Base-by-base conservation (phyloP, 805 yeast species). In the Sugiyamaella floridensis region DNA sequence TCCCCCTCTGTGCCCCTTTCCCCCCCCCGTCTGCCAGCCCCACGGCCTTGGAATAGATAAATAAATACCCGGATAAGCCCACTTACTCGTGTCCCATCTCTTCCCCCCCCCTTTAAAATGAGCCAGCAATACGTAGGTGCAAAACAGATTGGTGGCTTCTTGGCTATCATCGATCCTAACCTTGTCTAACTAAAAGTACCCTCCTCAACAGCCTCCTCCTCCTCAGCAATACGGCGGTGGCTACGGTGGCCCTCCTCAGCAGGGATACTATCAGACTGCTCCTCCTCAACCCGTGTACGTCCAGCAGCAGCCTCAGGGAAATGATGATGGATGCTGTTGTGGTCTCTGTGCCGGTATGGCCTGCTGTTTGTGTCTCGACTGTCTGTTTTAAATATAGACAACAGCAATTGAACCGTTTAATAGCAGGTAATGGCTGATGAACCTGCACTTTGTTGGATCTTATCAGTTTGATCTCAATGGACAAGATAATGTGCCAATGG, bases 281-380 rank as follows among this genome's bases (percentile, higher is more conserved):
- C 64, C 62, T 48, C 64, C 61, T 37, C 64, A 63, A 56, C 63
- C 63, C 20, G 50, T 58, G 20, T 63, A 63, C 55, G 53, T 62
- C 51, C 65, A 62, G 53, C 65, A 62, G 52, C 61, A 55, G 46
- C 63, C 60, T 26, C 51, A 46, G 40, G 48, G 55, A 47, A 62
- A 58, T 48, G 58, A 60, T 52, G 60, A 48, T 46, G 63, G 60
- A 40, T 62, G 67, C 53, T 66, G 69, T 59, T 65, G 69, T 44
- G 70, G 71, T 12, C 53, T 62, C n/a, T 66, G 70, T 40, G 70
- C 69, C 32, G 69, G 67, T 44, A 51, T 66, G 43, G 57, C 68
- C 32, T 60, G 67, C 48, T 67, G 71, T 53, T 57, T 64, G 55
- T 67, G 69, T 56, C 59, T 67, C 20, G 53, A 22, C 29, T 22